Evolutionary conservation across 2,329 filamentous ascomycete genomes (phyloP), one percentile per base, ranked within the genome.

Genomic region (Cladosporium colombiae): DNA sequence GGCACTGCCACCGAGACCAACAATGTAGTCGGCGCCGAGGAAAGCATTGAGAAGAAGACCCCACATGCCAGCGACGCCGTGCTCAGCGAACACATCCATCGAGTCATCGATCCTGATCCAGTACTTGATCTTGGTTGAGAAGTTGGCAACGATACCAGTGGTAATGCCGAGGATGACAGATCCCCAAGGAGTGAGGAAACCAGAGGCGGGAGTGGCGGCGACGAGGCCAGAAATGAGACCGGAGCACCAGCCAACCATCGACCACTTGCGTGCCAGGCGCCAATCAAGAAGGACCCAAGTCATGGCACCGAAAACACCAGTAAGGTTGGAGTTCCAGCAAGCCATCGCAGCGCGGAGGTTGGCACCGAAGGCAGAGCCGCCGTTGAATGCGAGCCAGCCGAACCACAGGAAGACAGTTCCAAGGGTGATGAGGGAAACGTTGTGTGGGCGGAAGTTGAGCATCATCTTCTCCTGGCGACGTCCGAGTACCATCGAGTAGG

Each of bases 381-480:
- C 95, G 84, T 99, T 99, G 88, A 99, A 99, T 64, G 93, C 95
- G 70, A 99, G 85, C 95, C 95, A 99, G 75, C 95, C 95, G 75
- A 98, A 98, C 93, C 93, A 98, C 65, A 99, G 92, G 74, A 99
- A 87, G 70, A 97, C 87, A 3, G 95, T 98, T 69, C 95, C 95
- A 73, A 98, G 89, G 0, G 95, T 93, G 81, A 99, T 97, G 75
- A 98, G 87, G 6, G 93, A 97, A 71, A 98, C 95, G 83, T 99
- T 99, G 85, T 99, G 95, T 21, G 95, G 95, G 72, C 95, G 92
- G 87, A 98, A 98, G 86, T 98, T 98, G 81, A 97, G 88, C 92
- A 98, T 97, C 93, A 98, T 97, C 83, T 93, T 95, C 83, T 98
- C 94, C 82, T 97, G 95, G 71, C 95, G 92, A 75, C 93, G 91